These are phyloP conservation scores for Viola pubescens DNA, from an alignment of 441 rosid species.

Conservation along the genomic window DNA sequence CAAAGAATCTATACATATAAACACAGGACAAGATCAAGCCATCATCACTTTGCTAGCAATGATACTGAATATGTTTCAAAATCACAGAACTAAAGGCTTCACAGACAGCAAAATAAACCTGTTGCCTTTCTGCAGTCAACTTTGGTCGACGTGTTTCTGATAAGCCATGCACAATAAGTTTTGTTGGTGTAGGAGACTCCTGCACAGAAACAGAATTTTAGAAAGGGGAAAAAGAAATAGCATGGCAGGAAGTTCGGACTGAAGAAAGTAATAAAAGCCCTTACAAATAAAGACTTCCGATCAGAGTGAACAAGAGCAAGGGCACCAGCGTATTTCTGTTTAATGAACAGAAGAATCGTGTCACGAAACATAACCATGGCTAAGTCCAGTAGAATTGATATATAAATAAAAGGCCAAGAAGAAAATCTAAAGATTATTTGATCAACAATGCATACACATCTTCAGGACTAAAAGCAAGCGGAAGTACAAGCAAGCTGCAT, in stretches of 20 bases:
- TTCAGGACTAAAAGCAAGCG: too few relatives aligned
- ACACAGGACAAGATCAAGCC: background rate
- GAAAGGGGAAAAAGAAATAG: background rate
- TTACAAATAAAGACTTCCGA: constrained; percentile 63
- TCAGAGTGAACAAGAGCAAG: constrained; percentile 46
- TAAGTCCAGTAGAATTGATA: constrained; percentile 5
- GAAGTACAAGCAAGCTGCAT: background rate
- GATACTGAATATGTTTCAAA: constrained; percentile 4
- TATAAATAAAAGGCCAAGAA: background rate
- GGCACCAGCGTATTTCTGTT: constrained; percentile 59
- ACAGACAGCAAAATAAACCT: constrained; percentile 40
- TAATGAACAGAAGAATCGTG: constrained; percentile 14
- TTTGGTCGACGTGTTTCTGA: constrained; percentile 79
- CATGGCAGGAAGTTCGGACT: background rate
- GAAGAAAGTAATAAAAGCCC: constrained; percentile 22
- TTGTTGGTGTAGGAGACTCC: constrained; percentile 95
- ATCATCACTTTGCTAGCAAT: background rate
- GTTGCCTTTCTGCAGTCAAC: constrained; percentile 76
- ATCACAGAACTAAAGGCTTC: constrained; percentile 7
- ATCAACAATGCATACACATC: background rate
- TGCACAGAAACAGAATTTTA: constrained; percentile 24
- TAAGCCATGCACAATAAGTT: constrained; percentile 55
- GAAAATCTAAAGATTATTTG: background rate
- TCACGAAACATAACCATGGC: constrained; percentile 1
- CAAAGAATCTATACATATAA: background rate